These are phyloP conservation scores for Kregervanrija fluxuum DNA, from an alignment of 805 yeast species.

Conservation along the genomic window DNA sequence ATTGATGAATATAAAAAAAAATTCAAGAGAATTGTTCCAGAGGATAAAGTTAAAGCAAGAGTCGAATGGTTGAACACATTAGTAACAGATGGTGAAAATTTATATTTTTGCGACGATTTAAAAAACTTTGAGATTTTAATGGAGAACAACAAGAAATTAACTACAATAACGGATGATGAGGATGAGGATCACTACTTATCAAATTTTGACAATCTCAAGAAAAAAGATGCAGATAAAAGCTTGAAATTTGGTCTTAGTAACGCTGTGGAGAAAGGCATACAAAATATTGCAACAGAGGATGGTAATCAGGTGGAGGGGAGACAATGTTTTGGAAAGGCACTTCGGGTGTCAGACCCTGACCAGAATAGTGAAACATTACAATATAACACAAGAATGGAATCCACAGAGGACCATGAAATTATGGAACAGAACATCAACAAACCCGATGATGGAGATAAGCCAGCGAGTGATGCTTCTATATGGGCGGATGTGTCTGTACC, in stretches of 20 bases:
- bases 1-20: constrained; percentile 13
- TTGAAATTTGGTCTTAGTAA: background rate
- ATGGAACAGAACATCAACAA: background rate
- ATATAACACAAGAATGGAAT: too few species aligned
- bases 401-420: background rate
- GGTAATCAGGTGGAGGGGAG: background rate
- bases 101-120: constrained; percentile 14
- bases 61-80: constrained; percentile 14
- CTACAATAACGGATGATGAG: constrained; percentile 9
- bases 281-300: background rate
- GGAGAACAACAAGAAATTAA: constrained; percentile 2
- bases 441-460: background rate
- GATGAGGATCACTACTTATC: constrained; percentile 2
- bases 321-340: too few species aligned
- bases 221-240: background rate
- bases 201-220: background rate
- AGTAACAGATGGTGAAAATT: constrained; percentile 18
- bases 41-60: constrained; percentile 8
- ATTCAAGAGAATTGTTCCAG: constrained; percentile 15
- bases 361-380: too few species aligned
- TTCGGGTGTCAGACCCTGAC: too few species aligned
- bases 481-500: background rate
- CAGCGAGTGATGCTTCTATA: background rate
- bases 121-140: constrained; percentile 7
- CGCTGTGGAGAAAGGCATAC: background rate